These are phyloP conservation scores for Lyophyllum decastes DNA, from an alignment of 768 basidiomycete species.

Conservation along the genomic window DNA sequence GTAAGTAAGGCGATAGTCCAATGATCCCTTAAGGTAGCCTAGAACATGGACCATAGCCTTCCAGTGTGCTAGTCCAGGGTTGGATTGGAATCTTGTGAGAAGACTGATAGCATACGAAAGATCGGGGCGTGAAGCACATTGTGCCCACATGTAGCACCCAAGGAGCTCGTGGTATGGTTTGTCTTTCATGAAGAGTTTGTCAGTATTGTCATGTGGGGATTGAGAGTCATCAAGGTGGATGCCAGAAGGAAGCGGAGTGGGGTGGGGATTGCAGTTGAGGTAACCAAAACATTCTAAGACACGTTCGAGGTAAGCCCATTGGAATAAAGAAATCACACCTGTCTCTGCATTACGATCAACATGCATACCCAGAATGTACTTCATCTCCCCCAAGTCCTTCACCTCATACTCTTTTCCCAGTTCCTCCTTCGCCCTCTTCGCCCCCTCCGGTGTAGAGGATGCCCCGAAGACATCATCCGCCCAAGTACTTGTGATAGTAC, in stretches of 20 bases:
- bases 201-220: conserved; percentile 3
- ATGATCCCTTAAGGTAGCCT: conserved; percentile 33
- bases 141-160: conserved; percentile 22
- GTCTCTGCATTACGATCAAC: conserved; percentile 2
- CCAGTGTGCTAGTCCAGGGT: conserved; percentile 34
- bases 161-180: conserved; percentile 26
- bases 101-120: conserved; percentile 21
- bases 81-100: conserved; percentile 19
- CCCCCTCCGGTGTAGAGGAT: conserved; percentile 11
- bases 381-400: conserved; percentile 11
- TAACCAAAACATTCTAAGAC: background rate
- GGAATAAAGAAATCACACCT: conserved; percentile 15
- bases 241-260: conserved; percentile 24
- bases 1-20: conserved; percentile 23
- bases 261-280: conserved; percentile 17
- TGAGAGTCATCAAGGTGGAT: conserved; percentile 13
- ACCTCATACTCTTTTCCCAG: conserved; percentile 11
- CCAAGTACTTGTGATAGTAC: conserved; percentile 16
- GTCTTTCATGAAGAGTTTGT: conserved; percentile 23
- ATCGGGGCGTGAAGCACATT: conserved; percentile 27
- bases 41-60: conserved; percentile 34
- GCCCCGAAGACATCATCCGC: conserved; percentile 16
- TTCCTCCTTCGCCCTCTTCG: conserved; percentile 13
- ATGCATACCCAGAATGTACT: conserved; percentile 16
- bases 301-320: conserved; percentile 14